phyloP scores from a whole-genome alignment of 2,329 filamentous ascomycete species.

The Sordariomycetes sp. region DNA sequence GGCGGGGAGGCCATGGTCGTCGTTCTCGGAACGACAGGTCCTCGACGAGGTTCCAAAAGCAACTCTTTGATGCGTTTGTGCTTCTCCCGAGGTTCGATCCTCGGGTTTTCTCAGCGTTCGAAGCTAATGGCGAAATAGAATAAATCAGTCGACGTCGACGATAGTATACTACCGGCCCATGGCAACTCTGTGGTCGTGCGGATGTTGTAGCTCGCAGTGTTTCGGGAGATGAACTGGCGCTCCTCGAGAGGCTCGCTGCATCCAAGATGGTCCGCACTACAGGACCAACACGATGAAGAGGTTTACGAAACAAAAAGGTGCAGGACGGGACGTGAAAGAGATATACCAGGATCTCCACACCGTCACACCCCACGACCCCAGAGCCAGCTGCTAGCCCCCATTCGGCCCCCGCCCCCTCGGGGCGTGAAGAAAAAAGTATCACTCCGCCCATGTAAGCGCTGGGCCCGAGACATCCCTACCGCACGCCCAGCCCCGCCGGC shows the following conservation, averaged over 20 bases:
- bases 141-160: background rate
- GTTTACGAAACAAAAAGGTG: background rate
- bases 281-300: background rate
- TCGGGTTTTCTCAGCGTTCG: background rate
- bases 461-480: too few species aligned
- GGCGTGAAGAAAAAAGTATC: background rate
- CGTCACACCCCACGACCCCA: background rate
- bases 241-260: background rate
- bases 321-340: background rate
- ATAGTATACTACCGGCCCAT: background rate
- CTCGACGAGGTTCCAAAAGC: background rate
- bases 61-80: background rate
- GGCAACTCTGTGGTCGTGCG: background rate
- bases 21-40: background rate
- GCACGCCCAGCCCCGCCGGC: too few species aligned
- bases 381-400: background rate
- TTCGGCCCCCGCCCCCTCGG: background rate
- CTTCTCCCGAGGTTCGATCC: background rate
- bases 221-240: background rate
- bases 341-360: background rate
- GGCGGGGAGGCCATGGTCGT: constrained; percentile 1
- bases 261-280: background rate
- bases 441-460: too few species aligned
- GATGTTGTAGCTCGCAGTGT: background rate
- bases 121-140: background rate